phyloP scores from a whole-genome alignment of 805 yeast species.

The Kuraishia ogatae region DNA sequence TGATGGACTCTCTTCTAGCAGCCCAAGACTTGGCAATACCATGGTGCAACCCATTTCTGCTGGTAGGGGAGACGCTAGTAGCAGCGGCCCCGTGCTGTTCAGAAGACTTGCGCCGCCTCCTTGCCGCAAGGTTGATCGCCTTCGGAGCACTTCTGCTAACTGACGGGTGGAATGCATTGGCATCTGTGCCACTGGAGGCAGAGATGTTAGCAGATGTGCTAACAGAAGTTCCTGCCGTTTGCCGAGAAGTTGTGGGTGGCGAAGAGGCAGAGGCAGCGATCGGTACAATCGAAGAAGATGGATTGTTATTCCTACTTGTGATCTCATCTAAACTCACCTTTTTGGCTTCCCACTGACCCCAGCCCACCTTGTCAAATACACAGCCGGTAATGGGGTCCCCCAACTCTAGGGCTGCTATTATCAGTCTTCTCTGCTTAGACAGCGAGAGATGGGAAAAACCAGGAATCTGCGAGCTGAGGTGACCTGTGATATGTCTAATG shows the following conservation, averaged over 20 bases:
- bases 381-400: slow-evolving; percentile 54
- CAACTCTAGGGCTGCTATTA: slow-evolving; percentile 80
- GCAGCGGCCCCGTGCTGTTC: slow-evolving; percentile 1
- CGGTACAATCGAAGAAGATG: not conserved
- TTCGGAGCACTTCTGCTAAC: slow-evolving; percentile 4
- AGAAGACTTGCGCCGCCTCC: not conserved
- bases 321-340: slow-evolving; percentile 2
- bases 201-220: slow-evolving; percentile 10
- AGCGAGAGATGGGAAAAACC: slow-evolving; percentile 74
- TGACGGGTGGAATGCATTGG: slow-evolving; percentile 7
- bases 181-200: not conserved
- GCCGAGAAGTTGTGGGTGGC: not conserved
- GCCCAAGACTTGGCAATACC: slow-evolving; percentile 10
- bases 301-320: slow-evolving; percentile 1
- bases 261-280: not conserved
- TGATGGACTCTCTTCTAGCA: slow-evolving; percentile 42
- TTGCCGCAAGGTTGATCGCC: slow-evolving; percentile 1
- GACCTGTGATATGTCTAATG: slow-evolving; percentile 80
- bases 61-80: slow-evolving; percentile 7
- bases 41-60: not conserved
- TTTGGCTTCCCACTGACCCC: slow-evolving; percentile 94
- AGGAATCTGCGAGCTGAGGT: slow-evolving; percentile 63
- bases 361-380: slow-evolving; percentile 86
- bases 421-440: slow-evolving; percentile 83
- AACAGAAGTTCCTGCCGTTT: slow-evolving; percentile 8